Evolutionary conservation across 805 yeast genomes (phyloP), one percentile per base, ranked within the genome.

Genomic region (Sungouiella thailandica): DNA sequence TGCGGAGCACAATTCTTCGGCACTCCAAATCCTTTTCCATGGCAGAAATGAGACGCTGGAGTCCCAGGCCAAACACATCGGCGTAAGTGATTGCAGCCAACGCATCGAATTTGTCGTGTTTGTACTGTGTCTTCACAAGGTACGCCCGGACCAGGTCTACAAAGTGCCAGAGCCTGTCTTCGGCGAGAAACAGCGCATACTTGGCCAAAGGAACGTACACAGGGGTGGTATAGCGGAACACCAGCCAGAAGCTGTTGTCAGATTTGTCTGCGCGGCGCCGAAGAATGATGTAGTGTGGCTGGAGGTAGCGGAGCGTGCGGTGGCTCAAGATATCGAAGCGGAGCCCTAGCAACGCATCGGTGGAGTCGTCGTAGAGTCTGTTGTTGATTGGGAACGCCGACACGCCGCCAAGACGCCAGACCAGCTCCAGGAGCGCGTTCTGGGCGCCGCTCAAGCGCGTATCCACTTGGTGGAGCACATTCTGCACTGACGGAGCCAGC

Each of bases 241-340:
- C 46, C 19, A 39, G 35, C 70, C 70, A 65, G 18, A 17, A 7
- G 12, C 12, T 8, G 32, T 27, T 17, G 19, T 19, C 13, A 29
- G 26, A 24, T 15, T 25, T 12, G 25, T 29, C 14, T 6, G 18
- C 17, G 7, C 36, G 27, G 14, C 43, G 29, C 8, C 47, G 37
- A n/a, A 75, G 52, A 3, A 75, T 74, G 11, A 69, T 60, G 46
- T 75, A 75, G 43, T 73, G 78, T 2, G 79, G 75, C 1, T 52
- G 46, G 4, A 50, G 26, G 43, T 53, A 75, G 22, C 12, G 28
- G 15, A 23, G 12, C 23, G 53, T 52, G 2, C 36, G 22, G 11
- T 44, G 40, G 2, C 58, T 49, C 41, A 58, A 65, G 2, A 63
- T 44, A 38, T 75, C 81, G 44, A 73, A 73, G n/a, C 81, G 50